phyloP scores from a whole-genome alignment of 371 early-diverging fungal species.

The Blakeslea trispora region DNA sequence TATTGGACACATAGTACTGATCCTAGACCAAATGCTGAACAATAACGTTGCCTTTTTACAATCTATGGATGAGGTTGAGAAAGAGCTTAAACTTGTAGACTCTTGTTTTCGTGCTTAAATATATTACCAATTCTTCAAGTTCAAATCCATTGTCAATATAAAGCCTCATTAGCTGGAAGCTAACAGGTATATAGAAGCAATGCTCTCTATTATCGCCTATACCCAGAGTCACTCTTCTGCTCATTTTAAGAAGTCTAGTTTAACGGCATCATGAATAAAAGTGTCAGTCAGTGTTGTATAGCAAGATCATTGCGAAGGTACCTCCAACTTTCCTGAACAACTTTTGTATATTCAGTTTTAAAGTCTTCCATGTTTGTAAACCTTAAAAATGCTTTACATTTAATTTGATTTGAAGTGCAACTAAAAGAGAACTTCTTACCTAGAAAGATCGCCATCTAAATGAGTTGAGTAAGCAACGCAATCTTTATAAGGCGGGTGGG shows the following conservation, averaged over 20 bases:
- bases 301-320: conserved; percentile 9
- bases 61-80: conserved; percentile 39
- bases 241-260: conserved; percentile 54
- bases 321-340: conserved; percentile 74
- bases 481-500: conserved; percentile 95
- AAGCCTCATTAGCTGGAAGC: conserved; percentile 76
- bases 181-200: conserved; percentile 87
- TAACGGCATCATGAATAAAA: not conserved
- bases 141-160: conserved; percentile 87
- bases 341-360: conserved; percentile 72
- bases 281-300: not conserved
- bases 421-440: conserved; percentile 24
- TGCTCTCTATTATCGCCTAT: conserved; percentile 92
- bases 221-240: conserved; percentile 77
- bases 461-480: conserved; percentile 79
- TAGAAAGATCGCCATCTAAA: conserved; percentile 81
- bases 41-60: conserved; percentile 89
- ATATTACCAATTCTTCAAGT: conserved; percentile 75
- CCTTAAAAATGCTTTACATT: conserved; percentile 28
- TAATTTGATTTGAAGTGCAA: not conserved
- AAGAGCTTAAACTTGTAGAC: too few species aligned
- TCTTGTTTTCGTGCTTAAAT: not conserved
- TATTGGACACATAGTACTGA: conserved; percentile 85
- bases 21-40: conserved; percentile 87
- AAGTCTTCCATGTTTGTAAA: conserved; percentile 80